Base-by-base conservation (phyloP, 495 filamentous ascomycete genomes). In the Annulohypoxylon bovei region DNA sequence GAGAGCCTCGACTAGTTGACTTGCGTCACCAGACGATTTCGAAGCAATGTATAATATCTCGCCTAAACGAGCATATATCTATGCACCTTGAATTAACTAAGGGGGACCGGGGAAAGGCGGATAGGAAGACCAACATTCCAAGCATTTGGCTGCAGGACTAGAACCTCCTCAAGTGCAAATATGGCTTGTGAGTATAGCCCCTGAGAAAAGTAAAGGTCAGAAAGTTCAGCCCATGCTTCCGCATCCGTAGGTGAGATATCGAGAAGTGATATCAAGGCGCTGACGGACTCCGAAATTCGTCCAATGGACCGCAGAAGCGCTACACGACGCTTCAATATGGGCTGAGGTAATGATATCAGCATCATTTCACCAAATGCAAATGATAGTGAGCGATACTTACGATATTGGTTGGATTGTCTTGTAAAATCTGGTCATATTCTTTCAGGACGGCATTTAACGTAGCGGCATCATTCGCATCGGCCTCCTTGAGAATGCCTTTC, bases 171-270 rank as follows among this genome's bases (percentile, higher is more conserved):
- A 37, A 97, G 81, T 68, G 94, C 90, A 78, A 90, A 98, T 49
- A 95, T 88, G 33, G 94, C 93, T 76, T 97, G 95, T 20, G 87
- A 77, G 71, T 90, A 91, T 72, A 93, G 79, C 5, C 91, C 91
- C 73, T 93, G 90, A 1, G 84, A 81, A 47, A 93, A 81, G 77
- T 99, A 98, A 32, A 98, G 79, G 70, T 95, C 92, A 32, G 92
- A 86, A 70, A 99, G 84, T 82, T 99, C 95, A 56, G 93, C 89
- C 95, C 95, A 99, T 16, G 93, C 90, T 78, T 99, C 95, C 9
- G 90, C 90, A 81, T 98, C 96, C 6, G 92, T 97, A 4, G 95
- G 95, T 8, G 91, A 90, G 62, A 90, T 87, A 65, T 94, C 89
- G 42, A 99, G 84, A 28, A 98, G 83, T 62, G 89, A 83, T 65